Conservation (phyloP, 768 basidiomycete genomes). For the Calvatia gigantea region DNA sequence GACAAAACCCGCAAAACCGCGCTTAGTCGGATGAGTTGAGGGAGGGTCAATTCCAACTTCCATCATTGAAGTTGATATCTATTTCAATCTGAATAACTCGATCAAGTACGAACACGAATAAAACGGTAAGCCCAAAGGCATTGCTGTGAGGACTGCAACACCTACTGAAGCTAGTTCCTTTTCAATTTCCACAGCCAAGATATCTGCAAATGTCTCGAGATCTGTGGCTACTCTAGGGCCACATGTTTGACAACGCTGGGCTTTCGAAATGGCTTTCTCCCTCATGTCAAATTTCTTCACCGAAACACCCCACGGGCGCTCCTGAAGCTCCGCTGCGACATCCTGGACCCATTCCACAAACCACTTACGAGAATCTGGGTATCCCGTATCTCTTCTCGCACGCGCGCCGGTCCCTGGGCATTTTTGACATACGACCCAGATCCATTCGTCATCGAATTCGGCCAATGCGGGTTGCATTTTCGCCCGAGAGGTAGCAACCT, state of each 20-base stretch:
- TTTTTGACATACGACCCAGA: slow-evolving; percentile 27
- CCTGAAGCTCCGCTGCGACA: slow-evolving; percentile 24
- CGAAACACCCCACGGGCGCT: slow-evolving; percentile 31
- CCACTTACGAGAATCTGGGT: slow-evolving; percentile 26
- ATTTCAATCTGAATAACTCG: slow-evolving; percentile 19
- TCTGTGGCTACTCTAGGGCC: slow-evolving; percentile 21
- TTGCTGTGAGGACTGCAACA: not conserved
- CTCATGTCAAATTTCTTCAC: slow-evolving; percentile 29
- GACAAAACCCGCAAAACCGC: not conserved
- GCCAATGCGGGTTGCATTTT: slow-evolving; percentile 24
- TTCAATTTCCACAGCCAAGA: slow-evolving; percentile 29
- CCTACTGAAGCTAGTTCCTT: slow-evolving; percentile 28
- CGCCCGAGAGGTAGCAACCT: slow-evolving; percentile 26
- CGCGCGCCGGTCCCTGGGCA: slow-evolving; percentile 19
- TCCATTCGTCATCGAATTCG: slow-evolving; percentile 27
- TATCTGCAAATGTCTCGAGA: slow-evolving; percentile 27
- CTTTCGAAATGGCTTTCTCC: slow-evolving; percentile 20
- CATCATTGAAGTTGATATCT: slow-evolving; percentile 22
- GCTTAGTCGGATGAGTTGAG: not conserved
- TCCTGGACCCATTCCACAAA: slow-evolving; percentile 30
- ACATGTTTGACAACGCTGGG: slow-evolving; percentile 26
- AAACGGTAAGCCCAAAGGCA: not conserved
- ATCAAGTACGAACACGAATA: no score
- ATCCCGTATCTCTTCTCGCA: slow-evolving; percentile 13
- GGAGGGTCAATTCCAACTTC: not conserved